Evolutionary conservation across 768 basidiomycete genomes (phyloP), one percentile per base, ranked within the genome.

Genomic region (Hygrocybe coccinea): DNA sequence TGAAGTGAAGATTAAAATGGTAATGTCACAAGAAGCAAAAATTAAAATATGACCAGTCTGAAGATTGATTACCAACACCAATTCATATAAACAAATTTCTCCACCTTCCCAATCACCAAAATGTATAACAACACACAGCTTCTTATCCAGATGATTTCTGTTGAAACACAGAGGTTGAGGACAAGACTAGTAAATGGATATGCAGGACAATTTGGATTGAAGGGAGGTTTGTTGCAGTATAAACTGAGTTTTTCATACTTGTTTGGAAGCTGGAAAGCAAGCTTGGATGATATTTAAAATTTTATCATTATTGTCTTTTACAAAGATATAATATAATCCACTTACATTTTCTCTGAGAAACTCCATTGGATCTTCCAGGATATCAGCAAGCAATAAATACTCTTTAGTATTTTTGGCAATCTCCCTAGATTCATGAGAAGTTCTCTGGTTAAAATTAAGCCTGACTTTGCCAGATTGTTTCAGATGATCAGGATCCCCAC

Each of bases 1-100:
- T 48, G n/a, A 56, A 65, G 33, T 63, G 57, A 17, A 60, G 25
- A 37, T 69, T 69, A 39, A 64, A 67, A 50, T 69, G 66, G 55
- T 64, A 5, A 64, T 52, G 1, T 62, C 24, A n/a, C 21, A 39
- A 24, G 68, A 69, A 34, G 56, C 25, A 57, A 69, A 68, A 14
- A 63, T 56, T 12, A 65, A 15, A 1, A 59, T 38, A 56, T 71
- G 65, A 49, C 66, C 65, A 37, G 53, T 34, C 4, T 52, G 22
- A 0, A 62, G 14, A 6, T 60, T 46, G 35, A 69, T 22, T 14
- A 63, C 61, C 8, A 69, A 48, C n/a, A 68, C 67, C 19, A 55
- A 52, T 50, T 71, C 66, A 48, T 56, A 43, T 2, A 69, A 46
- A 19, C 54, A 50, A 1, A 69, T 37, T 15, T 66, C 64, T 10